Percentiles rank a stretch among this genome's conserved stretches.
phyloP scores from a whole-genome alignment of 1,284 basidiomycete genomes.

The Crepidotus sp. region DNA sequence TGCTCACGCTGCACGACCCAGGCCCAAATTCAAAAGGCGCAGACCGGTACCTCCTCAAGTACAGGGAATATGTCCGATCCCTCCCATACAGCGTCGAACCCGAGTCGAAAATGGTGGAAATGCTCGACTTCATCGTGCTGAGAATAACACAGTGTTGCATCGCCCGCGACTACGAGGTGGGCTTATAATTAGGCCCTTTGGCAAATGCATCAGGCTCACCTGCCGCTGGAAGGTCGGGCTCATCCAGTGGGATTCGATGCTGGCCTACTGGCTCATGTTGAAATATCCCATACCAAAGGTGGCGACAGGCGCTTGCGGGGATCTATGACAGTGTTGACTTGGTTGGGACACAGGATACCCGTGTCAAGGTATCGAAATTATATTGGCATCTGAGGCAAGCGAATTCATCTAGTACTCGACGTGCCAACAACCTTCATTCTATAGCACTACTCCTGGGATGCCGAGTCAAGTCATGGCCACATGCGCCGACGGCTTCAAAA shows the following conservation, averaged over 20 bases:
- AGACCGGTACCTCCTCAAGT: constrained; percentile 46
- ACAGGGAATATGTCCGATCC: constrained; percentile 49
- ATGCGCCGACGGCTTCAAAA: constrained; percentile 49
- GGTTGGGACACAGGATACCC: constrained; percentile 36
- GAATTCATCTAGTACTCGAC: not conserved
- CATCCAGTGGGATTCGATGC: constrained; percentile 70
- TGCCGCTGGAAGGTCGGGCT: constrained; percentile 76
- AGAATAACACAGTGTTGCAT: constrained; percentile 60
- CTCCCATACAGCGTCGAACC: constrained; percentile 81
- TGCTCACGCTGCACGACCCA: constrained; percentile 36
- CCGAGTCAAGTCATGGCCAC: constrained; percentile 47
- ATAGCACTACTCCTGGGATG: constrained; percentile 57
- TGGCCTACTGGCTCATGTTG: constrained; percentile 72
- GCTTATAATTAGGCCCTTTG: not conserved
- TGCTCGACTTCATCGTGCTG: constrained; percentile 71
- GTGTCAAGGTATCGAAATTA: constrained; percentile 70
- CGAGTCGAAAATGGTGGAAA: constrained; percentile 69
- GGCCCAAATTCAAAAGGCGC: constrained; percentile 25
- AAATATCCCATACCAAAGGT: constrained; percentile 77
- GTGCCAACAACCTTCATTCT: constrained; percentile 23
- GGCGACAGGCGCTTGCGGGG: not conserved
- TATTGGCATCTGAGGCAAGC: constrained; percentile 14
- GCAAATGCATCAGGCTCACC: constrained; percentile 27
- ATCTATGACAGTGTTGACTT: not conserved
- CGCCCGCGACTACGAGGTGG: constrained; percentile 17